phyloP scores from a whole-genome alignment of 257 asterid genomes.

The Solanum sitiens region DNA sequence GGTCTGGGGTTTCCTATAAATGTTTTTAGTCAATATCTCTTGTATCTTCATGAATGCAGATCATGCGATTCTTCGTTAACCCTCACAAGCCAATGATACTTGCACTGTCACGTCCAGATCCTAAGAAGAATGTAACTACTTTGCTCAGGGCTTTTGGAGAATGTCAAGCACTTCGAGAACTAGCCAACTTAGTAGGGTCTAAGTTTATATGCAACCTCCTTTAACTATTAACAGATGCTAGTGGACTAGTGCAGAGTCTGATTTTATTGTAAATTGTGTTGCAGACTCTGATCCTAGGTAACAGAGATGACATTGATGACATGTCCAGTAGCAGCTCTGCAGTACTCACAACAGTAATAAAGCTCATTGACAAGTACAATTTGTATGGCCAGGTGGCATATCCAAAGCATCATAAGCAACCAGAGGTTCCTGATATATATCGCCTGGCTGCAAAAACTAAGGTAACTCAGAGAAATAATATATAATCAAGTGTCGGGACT shows the following conservation, averaged over 20 bases:
- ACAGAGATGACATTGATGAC: constrained; percentile 55
- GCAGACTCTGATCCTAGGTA: constrained; percentile 62
- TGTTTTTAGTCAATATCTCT: not conserved
- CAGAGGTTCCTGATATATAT: constrained; percentile 53
- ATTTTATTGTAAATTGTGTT: not conserved
- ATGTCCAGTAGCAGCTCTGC: constrained; percentile 53
- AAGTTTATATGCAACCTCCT: not conserved
- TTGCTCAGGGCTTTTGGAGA: constrained; percentile 67
- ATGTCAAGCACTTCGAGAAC: constrained; percentile 56
- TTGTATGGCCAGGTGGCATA: constrained; percentile 57
- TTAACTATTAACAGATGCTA: not conserved
- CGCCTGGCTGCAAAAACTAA: constrained; percentile 63
- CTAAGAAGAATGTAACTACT: constrained; percentile 55
- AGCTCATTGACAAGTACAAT: constrained; percentile 52
- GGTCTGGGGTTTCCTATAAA: not conserved
- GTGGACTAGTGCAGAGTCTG: not conserved
- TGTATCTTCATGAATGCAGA: constrained; percentile 27
- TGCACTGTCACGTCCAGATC: constrained; percentile 63
- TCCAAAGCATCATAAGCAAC: constrained; percentile 63
- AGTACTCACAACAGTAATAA: constrained; percentile 46
- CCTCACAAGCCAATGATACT: constrained; percentile 79
- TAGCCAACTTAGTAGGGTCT: constrained; percentile 49
- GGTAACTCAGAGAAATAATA: constrained; percentile 15
- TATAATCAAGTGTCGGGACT: not conserved
- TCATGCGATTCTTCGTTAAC: constrained; percentile 48